Percentiles rank a stretch among this genome's conserved stretches.
These are phyloP conservation scores for Dillenia turbinata DNA, from an alignment of 164 flowering plant species.

Conservation along the genomic window DNA sequence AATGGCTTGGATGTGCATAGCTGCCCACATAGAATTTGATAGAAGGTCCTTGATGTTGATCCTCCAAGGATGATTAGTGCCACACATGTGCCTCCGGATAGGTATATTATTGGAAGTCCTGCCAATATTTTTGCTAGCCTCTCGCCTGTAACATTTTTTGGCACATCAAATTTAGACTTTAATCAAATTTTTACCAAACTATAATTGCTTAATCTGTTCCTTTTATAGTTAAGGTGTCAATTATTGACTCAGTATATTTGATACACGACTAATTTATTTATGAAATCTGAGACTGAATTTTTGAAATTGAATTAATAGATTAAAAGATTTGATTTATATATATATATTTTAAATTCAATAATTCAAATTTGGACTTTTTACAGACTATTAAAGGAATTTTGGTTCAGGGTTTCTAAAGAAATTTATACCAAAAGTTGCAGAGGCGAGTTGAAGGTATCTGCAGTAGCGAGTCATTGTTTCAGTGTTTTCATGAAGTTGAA, in stretches of 20 bases:
- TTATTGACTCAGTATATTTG: neutral
- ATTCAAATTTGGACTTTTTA: too few species aligned
- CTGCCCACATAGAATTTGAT: constrained; percentile 36
- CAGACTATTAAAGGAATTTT: too few species aligned
- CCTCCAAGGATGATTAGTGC: constrained; percentile 63
- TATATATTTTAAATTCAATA: too few species aligned
- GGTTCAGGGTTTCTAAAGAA: too few species aligned
- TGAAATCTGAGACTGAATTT: too few species aligned
- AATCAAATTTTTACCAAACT: too few species aligned
- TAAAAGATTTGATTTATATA: too few species aligned
- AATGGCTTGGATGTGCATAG: constrained; percentile 31
- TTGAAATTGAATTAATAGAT: too few species aligned
- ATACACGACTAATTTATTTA: neutral
- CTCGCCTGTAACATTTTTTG: constrained; percentile 34
- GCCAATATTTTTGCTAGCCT: constrained; percentile 40
- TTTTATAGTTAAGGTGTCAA: too few species aligned
- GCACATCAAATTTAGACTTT: too few species aligned
- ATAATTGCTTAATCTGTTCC: too few species aligned
- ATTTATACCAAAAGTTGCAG: constrained; percentile 62
- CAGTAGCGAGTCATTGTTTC: constrained; percentile 53
- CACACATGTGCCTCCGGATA: constrained; percentile 71
- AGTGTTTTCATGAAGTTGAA: constrained; percentile 60
- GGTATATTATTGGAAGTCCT: constrained; percentile 52
- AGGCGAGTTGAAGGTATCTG: constrained; percentile 51
- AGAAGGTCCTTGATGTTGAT: constrained; percentile 42